phyloP scores from a whole-genome alignment of 2,329 filamentous ascomycete species.

The Clarireedia hainanense region DNA sequence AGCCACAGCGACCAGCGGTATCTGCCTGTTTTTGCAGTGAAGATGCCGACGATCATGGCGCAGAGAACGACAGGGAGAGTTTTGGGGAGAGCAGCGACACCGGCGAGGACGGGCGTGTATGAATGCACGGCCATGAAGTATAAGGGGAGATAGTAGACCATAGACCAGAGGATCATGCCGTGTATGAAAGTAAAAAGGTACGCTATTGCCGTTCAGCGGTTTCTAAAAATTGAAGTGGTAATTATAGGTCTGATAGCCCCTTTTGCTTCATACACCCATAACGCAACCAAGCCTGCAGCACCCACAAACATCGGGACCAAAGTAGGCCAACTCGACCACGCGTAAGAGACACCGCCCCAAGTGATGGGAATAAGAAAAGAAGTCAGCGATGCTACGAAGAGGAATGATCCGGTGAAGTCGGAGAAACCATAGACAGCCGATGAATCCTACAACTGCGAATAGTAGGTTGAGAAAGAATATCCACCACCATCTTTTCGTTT shows the following conservation, averaged over 20 bases:
- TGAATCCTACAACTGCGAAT: constrained; percentile 14
- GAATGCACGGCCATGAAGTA: constrained; percentile 43
- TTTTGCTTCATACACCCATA: constrained; percentile 42
- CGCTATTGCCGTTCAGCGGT: constrained; percentile 38
- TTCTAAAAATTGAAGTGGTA: constrained; percentile 33
- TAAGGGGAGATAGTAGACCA: constrained; percentile 46
- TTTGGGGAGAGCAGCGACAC: constrained; percentile 47
- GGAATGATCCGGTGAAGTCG: constrained; percentile 49
- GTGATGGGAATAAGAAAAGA: constrained; percentile 53
- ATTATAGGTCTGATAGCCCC: constrained; percentile 20
- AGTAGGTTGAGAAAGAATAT: constrained; percentile 23
- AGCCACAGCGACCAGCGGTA: constrained; percentile 44
- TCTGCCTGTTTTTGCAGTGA: constrained; percentile 45
- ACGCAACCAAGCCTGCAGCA: constrained; percentile 39
- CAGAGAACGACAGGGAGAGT: constrained; percentile 52
- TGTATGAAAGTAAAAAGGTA: constrained; percentile 45
- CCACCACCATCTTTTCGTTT: constrained; percentile 26
- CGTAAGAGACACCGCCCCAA: constrained; percentile 54
- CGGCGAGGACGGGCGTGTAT: constrained; percentile 42
- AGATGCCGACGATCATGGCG: constrained; percentile 45
- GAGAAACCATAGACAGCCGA: constrained; percentile 18
- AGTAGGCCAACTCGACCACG: constrained; percentile 52
- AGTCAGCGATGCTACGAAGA: constrained; percentile 52
- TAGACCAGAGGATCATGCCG: constrained; percentile 44
- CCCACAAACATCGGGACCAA: constrained; percentile 53